Evolutionary conservation across 805 yeast genomes (phyloP), one percentile per base, ranked within the genome.

Genomic region (Brettanomyces anomalus): DNA sequence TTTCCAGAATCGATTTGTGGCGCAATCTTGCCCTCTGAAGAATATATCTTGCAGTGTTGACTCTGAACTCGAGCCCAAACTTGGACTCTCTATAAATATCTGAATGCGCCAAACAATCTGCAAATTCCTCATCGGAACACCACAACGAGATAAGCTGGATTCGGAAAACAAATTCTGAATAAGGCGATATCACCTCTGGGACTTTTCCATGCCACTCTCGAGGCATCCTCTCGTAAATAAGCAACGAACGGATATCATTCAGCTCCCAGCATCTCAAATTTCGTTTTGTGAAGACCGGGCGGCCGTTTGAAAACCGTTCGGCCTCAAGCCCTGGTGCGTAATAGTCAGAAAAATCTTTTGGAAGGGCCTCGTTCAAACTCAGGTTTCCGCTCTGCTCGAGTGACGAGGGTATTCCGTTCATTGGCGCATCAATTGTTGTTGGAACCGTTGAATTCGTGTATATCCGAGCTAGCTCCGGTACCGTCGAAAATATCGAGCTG

Each of bases 1-100:
- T 47, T 10, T 56, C 48, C 30, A 63, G 45, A 20, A 56, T 43
- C 14, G 45, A 45, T 17, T 44, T 46, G 49, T 76, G 79, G 47
- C 81, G 61, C 41, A 63, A 51, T 49, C 81, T 65, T 4, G 83
- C 82, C 13, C 79, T 70, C 41, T 67, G 63, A 6, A 82, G 75
- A 2, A 85, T 79, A 55, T 74, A 79, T 46, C 62, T 64, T 0
- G 88, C 89, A 15, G 84, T 76, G 43, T 77, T 77, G 10, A 65
- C 50, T 48, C 76, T 68, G 53, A 81, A 80, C 28, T 64, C 66
- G 33, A 56, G 49, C 49, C 78, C 81, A 41, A 79, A 67, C 42
- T 72, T 70, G 30, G 80, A 76, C 55, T 83, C 90, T 50, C 64
- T 58, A 58, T 82, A 83, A n/a, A 83, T 64, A 52, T 81, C 87